These are phyloP conservation scores for Rostrohypoxylon terebratum DNA, from an alignment of 495 filamentous ascomycete genomes.

Conservation along the genomic window DNA sequence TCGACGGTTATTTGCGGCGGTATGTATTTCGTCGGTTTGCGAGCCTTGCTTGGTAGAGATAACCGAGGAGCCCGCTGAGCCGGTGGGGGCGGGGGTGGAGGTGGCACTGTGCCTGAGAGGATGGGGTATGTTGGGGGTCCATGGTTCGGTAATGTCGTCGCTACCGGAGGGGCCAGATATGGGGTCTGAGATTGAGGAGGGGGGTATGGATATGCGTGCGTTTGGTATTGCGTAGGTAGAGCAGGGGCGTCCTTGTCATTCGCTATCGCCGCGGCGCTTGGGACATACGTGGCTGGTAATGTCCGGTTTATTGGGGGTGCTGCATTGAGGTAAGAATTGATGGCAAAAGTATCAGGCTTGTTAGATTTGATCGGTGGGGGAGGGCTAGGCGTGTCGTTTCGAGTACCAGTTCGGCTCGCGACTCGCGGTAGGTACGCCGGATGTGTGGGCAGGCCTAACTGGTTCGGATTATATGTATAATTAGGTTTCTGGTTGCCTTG, in stretches of 20 bases:
- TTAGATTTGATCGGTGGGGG: slow-evolving; percentile 36
- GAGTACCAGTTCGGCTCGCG: slow-evolving; percentile 48
- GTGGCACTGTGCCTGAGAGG: neutral
- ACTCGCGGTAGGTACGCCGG: slow-evolving; percentile 60
- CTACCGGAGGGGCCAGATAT: neutral
- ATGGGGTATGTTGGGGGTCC: neutral
- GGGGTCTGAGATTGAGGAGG: neutral
- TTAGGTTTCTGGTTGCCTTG: slow-evolving; percentile 7
- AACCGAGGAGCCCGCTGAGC: slow-evolving; percentile 9
- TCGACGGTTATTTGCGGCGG: slow-evolving; percentile 13
- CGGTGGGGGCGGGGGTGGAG: slow-evolving; percentile 9
- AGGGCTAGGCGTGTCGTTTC: slow-evolving; percentile 33
- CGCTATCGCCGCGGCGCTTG: neutral
- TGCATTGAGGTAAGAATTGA: slow-evolving; percentile 46
- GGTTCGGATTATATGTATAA: slow-evolving; percentile 8
- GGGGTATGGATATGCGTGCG: slow-evolving; percentile 22
- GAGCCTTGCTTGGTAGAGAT: slow-evolving; percentile 18
- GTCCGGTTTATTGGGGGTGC: slow-evolving; percentile 12
- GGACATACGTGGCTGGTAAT: slow-evolving; percentile 10
- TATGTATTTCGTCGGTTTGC: slow-evolving; percentile 25
- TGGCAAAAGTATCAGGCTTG: slow-evolving; percentile 41
- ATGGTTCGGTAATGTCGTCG: neutral
- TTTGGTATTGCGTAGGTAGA: slow-evolving; percentile 13
- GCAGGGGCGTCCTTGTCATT: neutral
- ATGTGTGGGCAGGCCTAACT: slow-evolving; percentile 56